These are phyloP conservation scores for Microglena sp. DNA, from an alignment of 139 green algal genomes.

Conservation along the genomic window DNA sequence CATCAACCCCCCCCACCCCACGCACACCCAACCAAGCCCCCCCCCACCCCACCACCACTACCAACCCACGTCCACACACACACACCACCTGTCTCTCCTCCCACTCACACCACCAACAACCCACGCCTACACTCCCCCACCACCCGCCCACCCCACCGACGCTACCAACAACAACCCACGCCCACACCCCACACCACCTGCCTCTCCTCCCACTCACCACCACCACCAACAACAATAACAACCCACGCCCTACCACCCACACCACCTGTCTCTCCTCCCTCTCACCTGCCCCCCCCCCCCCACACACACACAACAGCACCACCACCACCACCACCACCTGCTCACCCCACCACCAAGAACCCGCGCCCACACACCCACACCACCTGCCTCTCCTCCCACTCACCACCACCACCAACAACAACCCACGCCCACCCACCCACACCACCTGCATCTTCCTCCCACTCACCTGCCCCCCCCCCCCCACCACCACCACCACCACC, in stretches of 20 bases:
- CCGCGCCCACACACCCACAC: conserved; percentile 8
- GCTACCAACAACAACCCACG: neutral
- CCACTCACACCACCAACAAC: neutral
- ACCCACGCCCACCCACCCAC: neutral
- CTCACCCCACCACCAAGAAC: neutral
- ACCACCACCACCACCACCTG: neutral
- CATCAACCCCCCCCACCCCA: too few relatives aligned
- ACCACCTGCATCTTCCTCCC: neutral
- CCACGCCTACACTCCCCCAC: neutral
- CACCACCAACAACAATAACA: too few relatives aligned
- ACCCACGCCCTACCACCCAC: neutral
- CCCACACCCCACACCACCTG: neutral
- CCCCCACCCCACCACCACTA: neutral
- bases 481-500: too few relatives aligned
- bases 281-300: neutral
- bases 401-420: conserved; percentile 3
- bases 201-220: too few relatives aligned
- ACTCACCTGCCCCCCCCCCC: neutral
- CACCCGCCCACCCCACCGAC: neutral
- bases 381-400: too few relatives aligned
- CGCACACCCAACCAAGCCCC: neutral
- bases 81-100: too few relatives aligned
- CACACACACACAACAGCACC: conserved; percentile 8
- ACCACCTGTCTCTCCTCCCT: neutral
- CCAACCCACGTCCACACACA: conserved; percentile 9